Evolutionary conservation across 2,329 filamentous ascomycete genomes (phyloP).

Genomic region (Ascochyta koolunga): DNA sequence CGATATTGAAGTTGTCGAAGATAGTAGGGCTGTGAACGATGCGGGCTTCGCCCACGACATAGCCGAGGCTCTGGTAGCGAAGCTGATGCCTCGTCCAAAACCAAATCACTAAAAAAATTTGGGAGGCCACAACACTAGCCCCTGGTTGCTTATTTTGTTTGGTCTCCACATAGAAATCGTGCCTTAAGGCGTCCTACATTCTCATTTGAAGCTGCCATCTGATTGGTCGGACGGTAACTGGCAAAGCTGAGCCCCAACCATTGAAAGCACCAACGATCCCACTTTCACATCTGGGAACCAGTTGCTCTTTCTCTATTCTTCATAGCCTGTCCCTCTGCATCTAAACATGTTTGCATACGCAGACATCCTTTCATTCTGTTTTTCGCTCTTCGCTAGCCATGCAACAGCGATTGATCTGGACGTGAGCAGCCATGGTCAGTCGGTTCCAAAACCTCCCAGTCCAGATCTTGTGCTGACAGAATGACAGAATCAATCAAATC

Average conservation of each 20-base stretch:
- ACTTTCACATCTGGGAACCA: neutral
- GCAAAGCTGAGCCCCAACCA: neutral
- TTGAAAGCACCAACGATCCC: neutral
- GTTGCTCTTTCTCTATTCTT: neutral
- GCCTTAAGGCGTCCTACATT: constrained; percentile 9
- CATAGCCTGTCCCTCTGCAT: neutral
- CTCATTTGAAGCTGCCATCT: constrained; percentile 2
- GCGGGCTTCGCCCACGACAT: constrained; percentile 56
- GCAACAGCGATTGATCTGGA: constrained; percentile 28
- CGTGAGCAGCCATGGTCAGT: constrained; percentile 24
- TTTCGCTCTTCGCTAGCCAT: constrained; percentile 19
- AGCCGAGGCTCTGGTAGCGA: constrained; percentile 50
- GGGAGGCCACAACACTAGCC: neutral
- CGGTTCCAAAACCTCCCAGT: too few species aligned
- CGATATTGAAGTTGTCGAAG: constrained; percentile 57
- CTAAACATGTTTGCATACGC: constrained; percentile 25
- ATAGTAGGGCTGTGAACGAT: constrained; percentile 62
- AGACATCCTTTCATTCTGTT: constrained; percentile 23
- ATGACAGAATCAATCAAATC: constrained; percentile 32
- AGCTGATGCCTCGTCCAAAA: constrained; percentile 21
- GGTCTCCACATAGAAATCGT: neutral
- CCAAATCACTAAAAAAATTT: neutral
- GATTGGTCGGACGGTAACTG: constrained; percentile 8
- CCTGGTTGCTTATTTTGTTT: neutral
- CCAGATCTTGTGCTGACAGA: neutral